Base-by-base conservation (phyloP, 805 yeast genomes). In the Candida loeiensis region DNA sequence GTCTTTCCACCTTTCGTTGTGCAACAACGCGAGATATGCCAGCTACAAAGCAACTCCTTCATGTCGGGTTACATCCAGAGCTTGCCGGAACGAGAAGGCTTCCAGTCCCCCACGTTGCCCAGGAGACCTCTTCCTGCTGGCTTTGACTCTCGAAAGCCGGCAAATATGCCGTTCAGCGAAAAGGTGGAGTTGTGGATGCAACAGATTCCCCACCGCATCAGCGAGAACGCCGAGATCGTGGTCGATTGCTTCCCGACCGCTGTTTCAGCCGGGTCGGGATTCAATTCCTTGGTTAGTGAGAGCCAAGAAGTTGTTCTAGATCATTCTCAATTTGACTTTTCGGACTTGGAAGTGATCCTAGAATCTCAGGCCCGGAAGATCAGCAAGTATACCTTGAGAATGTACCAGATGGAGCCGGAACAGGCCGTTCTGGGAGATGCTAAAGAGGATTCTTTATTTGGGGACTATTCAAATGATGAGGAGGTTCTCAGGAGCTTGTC, bases 171-270 rank as follows among this genome's bases (percentile, higher is more conserved):
- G 1, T 75, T 71, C 45, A 64, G 60, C 35, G 91, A 85, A 50
- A 85, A 84, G 50, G 85, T 85, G 1, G 66, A 67, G 27, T 61
- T 56, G 5, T 85, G 93, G 93, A 72, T 85, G 25, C 61, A 63
- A 3, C 66, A 69, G 20, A 71, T 85, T 3, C 90, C 90, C 1
- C 53, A 69, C 6, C 67, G 60, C 37, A 53, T 61, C 0, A 45
- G 57, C 14, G 52, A 46, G 28, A 46, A 50, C 22, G 33, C 41
- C 19, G 50, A 47, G 13, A 32, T 52, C 13, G 43, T 48, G 40
- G 13, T 69, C 69, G 71, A 69, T n/a, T 77, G 82, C 46, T 79
- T 69, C 45, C 76, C 81, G 0, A 79, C 74, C 0, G 56, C 55
- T 3, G 6, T n/a, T 11, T 22, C 19, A 7, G 6, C 34, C n/a